Conservation (phyloP, 495 filamentous ascomycete genomes). For the Trichoderma reesei region DNA sequence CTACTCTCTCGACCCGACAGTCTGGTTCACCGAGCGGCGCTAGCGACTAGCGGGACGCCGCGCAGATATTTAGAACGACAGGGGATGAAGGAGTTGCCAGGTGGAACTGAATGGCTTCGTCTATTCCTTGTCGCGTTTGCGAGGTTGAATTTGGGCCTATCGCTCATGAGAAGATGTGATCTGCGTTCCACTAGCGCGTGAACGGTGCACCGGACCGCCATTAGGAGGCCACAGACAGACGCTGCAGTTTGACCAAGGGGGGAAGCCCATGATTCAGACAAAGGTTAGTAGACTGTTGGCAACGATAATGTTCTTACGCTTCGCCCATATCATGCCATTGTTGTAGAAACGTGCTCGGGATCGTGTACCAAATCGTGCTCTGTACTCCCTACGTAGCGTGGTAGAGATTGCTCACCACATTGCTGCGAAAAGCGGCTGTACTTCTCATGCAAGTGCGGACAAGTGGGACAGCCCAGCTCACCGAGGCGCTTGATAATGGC, state of each 20-base stretch:
- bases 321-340: too few species aligned
- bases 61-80: conserved; percentile 4
- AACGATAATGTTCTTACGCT: too few species aligned
- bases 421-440: too few species aligned
- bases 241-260: background rate
- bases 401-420: too few species aligned
- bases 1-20: conserved; percentile 5
- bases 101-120: background rate
- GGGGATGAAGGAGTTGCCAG: conserved; percentile 3
- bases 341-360: too few species aligned
- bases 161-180: background rate
- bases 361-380: too few species aligned
- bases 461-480: too few species aligned
- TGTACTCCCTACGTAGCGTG: too few species aligned
- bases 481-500: too few species aligned
- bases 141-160: background rate
- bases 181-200: background rate
- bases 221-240: background rate
- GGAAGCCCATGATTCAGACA: too few species aligned
- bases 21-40: conserved; percentile 6
- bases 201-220: background rate
- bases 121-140: background rate
- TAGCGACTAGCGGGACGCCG: background rate
- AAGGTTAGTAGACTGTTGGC: too few species aligned
- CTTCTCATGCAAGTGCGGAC: too few species aligned